A percentile compares a stretch with the other conserved stretches of the same genome.
Evolutionary conservation across 768 basidiomycete species (phyloP).

Genomic region (Mrakia hoshinonis): DNA sequence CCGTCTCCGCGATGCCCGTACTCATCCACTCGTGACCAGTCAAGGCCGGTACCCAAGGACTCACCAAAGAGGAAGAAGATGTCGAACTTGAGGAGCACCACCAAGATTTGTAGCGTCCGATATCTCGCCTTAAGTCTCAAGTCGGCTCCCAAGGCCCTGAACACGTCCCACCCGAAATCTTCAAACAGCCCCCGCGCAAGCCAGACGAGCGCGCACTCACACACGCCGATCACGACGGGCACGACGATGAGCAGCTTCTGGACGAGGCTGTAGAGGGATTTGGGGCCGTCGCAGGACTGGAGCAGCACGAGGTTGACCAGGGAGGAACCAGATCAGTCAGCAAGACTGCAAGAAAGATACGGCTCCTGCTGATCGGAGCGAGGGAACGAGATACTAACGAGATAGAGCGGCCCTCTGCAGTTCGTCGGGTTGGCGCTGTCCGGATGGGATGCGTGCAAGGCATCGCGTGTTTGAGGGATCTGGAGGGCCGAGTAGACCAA

Average conservation of each 20-base stretch:
- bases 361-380: no score
- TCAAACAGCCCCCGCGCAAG: neutral
- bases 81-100: slow-evolving; percentile 8
- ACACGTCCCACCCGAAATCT: neutral
- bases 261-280: slow-evolving; percentile 7
- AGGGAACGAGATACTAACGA: neutral
- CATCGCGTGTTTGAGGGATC: slow-evolving; percentile 7
- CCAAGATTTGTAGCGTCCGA: neutral
- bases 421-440: neutral
- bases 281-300: slow-evolving; percentile 4
- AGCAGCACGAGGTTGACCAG: neutral
- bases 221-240: neutral
- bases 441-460: neutral
- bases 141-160: neutral
- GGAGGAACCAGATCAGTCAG: neutral
- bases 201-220: neutral
- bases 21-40: no score
- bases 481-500: slow-evolving; percentile 18
- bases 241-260: slow-evolving; percentile 7
- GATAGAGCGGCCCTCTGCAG: neutral
- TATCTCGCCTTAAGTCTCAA: no score
- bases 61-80: slow-evolving; percentile 9
- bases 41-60: neutral
- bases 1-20: no score
- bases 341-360: no score